Base-by-base conservation (phyloP, 2,329 filamentous ascomycete species). In the Aspergillus nomiae region DNA sequence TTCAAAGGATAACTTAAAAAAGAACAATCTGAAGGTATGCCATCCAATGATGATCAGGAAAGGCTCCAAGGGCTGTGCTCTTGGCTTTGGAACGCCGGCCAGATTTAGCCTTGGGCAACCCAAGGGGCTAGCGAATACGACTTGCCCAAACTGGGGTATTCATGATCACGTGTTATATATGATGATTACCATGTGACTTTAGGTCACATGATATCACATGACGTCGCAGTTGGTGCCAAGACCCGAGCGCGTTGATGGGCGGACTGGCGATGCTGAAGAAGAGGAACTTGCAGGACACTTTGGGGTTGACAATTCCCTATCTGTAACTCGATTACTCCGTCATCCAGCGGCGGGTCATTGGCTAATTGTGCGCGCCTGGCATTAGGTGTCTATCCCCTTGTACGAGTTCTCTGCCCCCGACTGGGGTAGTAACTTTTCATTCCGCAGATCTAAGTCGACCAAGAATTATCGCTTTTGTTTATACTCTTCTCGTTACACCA, bases 141-240 rank as follows among this genome's bases (percentile, higher is more conserved):
- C 10, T 43, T 32, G 14, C 43, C 63, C 11, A 36, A 62, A 59
- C 6, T 1, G 48, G 50, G 45, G 24, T 7, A 38, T 32, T 32
- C 9, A 26, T 28, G 4, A 28, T 28, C 26, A 28, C 26, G 26
- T 28, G 26, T 1, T 28, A 28, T 2, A 1, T 28, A 5, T 4
- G 5, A 28, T 1, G 3, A 28, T 28, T 4, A 28, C 59, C 50
- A 51, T 46, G n/a, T 14, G 6, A 19, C 10, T 9, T n/a, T 4
- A 4, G 3, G 51, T 62, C 66, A 68, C 63, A 4, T 68, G 65
- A 54, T 3, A 14, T 65, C 66, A 68, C 66, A 21, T 69, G 67
- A 65, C 51, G 26, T 32, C 2, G 56, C n/a, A 43, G 36, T 57
- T 53, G 34, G 34, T 50, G 64, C 64, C 67, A 63, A 67, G 63